Percentiles rank a stretch among this genome's conserved stretches.
These are phyloP conservation scores for Syncephalastrum contaminatum DNA, from an alignment of 371 early-diverging fungal genomes.

Conservation along the genomic window DNA sequence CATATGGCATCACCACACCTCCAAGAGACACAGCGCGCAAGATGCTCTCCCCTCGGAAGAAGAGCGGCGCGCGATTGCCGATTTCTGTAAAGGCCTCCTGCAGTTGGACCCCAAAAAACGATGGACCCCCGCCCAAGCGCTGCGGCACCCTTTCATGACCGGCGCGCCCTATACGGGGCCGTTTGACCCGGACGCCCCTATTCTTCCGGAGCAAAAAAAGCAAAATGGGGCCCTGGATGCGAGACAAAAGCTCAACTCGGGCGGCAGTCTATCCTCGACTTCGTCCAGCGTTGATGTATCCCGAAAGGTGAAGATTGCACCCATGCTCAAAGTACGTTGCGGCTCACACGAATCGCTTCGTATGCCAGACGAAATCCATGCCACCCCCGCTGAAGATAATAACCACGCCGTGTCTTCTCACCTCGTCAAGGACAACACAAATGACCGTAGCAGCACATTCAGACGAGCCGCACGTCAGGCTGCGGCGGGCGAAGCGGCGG, in stretches of 20 bases:
- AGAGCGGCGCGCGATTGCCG: conserved; percentile 64
- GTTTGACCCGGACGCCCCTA: neutral
- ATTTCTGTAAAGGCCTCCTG: conserved; percentile 84
- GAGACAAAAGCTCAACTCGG: too few relatives aligned
- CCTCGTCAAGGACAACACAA: neutral
- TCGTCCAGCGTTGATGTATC: conserved; percentile 1
- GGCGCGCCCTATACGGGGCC: conserved; percentile 29
- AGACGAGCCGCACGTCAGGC: conserved; percentile 11
- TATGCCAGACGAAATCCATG: conserved; percentile 13
- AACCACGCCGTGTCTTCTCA: neutral
- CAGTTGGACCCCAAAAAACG: conserved; percentile 84
- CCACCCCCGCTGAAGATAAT: too few relatives aligned
- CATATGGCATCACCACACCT: conserved; percentile 4
- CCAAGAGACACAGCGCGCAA: neutral
- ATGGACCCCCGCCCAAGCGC: conserved; percentile 89
- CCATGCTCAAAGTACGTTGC: conserved; percentile 8
- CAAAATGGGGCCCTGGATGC: neutral
- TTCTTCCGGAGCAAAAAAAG: neutral
- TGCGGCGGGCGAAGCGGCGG: conserved; percentile 13
- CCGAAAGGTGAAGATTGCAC: conserved; percentile 10
- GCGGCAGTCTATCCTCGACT: too few relatives aligned
- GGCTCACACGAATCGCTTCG: conserved; percentile 14
- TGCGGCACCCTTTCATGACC: conserved; percentile 90
- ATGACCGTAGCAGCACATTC: conserved; percentile 5
- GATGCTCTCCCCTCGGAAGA: conserved; percentile 15